These are phyloP conservation scores for Hypoxylon lenormandii DNA, from an alignment of 495 filamentous ascomycete species.

Conservation along the genomic window DNA sequence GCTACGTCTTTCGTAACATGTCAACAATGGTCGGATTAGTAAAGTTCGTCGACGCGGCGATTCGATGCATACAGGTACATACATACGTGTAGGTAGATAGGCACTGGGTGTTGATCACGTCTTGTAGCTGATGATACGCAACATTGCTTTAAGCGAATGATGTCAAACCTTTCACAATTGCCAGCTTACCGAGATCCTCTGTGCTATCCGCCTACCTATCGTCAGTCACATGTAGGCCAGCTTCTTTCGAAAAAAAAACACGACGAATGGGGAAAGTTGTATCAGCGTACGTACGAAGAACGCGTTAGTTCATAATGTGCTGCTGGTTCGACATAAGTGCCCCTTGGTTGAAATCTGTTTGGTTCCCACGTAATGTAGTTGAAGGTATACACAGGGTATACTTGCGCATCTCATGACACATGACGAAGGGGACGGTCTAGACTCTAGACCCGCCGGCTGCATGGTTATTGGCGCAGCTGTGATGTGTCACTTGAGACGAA, in stretches of 20 bases:
- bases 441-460: conserved; percentile 17
- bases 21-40: conserved; percentile 11
- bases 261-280: conserved; percentile 24
- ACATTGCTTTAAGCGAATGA: conserved; percentile 39
- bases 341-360: conserved; percentile 3
- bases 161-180: conserved; percentile 43
- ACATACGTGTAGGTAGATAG: neutral
- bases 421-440: conserved; percentile 42
- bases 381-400: neutral
- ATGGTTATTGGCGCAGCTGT: conserved; percentile 24
- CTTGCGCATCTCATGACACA: conserved; percentile 36
- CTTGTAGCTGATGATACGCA: conserved; percentile 37
- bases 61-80: conserved; percentile 17
- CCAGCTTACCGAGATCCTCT: conserved; percentile 19
- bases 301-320: conserved; percentile 6
- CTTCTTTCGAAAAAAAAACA: conserved; percentile 2
- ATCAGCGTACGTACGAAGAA: conserved; percentile 6
- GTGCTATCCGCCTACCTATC: conserved; percentile 22
- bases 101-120: conserved; percentile 15
- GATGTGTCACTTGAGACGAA: conserved; percentile 32
- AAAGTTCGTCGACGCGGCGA: conserved; percentile 25
- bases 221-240: conserved; percentile 14
- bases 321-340: neutral
- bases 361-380: neutral
- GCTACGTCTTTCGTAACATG: conserved; percentile 15